Base-by-base conservation (phyloP, 202 grass and related monocot species). In the Saccharum hybrid region DNA sequence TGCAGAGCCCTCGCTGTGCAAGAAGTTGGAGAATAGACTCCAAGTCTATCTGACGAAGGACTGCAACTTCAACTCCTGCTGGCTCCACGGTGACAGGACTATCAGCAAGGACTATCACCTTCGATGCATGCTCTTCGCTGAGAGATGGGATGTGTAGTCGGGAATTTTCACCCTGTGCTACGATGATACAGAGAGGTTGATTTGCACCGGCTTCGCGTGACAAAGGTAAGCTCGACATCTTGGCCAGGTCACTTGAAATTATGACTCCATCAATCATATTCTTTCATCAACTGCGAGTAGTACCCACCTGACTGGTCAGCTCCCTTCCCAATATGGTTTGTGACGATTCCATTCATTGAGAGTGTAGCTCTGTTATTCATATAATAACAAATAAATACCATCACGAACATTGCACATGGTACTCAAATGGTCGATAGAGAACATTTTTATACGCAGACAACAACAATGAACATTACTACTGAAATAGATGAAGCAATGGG, bases 181-280 rank as follows among this genome's bases (percentile, higher is more conserved):
- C 78, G 77, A 94, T 85, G 87, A 99, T 92, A 30, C 85, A 84
- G 6, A 92, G 64, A 73, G 96, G 96, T 79, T 92, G 93, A 15
- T 96, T 89, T 36, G 91, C 86, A 62, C 81, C 91, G 62, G 42
- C 21, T 89, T 96, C 96, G 3, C 30, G 34, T 5, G 93, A 99
- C 40, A 85, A 31, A 40, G 88, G 91, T 19, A 96, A 86, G 31
- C 56, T 46, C 3, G 76, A 77, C 12, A 59, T 82, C 86, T 90
- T 85, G 76, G 81, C 78, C 46, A 91, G 86, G 22, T 96, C 86
- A 73, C 89, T 89, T 63, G 93, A 94, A 51, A 99, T 78, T 74
- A 99, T 80, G 64, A 99, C 57, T 5, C 91, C 93, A 16, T 99
- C n/a, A n/a, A n/a, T n/a, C 93, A 0, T 92, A 94, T 91, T 96